Conservation (phyloP, 179 eudicot species). For the Drosera spatulata region DNA sequence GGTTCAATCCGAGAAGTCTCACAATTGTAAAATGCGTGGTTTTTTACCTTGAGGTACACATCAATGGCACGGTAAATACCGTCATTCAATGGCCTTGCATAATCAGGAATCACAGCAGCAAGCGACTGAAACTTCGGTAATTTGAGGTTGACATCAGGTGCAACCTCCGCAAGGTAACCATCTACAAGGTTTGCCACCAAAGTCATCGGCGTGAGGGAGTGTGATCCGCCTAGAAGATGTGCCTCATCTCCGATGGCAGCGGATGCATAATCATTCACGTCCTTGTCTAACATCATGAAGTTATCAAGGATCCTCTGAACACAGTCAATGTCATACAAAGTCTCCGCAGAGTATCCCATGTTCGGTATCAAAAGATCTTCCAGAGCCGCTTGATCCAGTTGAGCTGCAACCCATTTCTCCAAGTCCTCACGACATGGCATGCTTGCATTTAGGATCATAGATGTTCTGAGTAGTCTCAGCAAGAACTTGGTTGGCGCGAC, state of each 20-base stretch:
- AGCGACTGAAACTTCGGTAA: conserved; percentile 12
- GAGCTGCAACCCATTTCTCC: conserved; percentile 8
- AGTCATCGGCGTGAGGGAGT: conserved; percentile 7
- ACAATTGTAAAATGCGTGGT: too few relatives aligned
- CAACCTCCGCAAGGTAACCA: background rate
- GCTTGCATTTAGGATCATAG: conserved; percentile 8
- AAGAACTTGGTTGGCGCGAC: conserved; percentile 13
- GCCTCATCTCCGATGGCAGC: conserved; percentile 7
- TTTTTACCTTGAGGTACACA: conserved; percentile 10
- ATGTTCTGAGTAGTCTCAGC: conserved; percentile 12
- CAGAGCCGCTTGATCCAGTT: conserved; percentile 11
- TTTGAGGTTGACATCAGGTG: conserved; percentile 12
- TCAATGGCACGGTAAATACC: conserved; percentile 15
- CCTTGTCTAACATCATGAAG: conserved; percentile 8
- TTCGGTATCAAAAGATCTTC: conserved; percentile 15
- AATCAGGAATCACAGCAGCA: conserved; percentile 11
- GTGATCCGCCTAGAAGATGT: conserved; percentile 1
- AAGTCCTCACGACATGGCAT: conserved; percentile 10
- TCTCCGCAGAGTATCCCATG: conserved; percentile 13
- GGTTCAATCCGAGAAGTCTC: too few relatives aligned
- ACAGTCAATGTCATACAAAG: conserved; percentile 13
- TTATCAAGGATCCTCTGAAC: conserved; percentile 14
- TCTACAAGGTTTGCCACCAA: conserved; percentile 16
- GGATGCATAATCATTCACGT: conserved; percentile 8
- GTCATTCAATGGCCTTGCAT: conserved; percentile 12